These are phyloP conservation scores for Xylariales sp. DNA, from an alignment of 2,329 filamentous ascomycete genomes.

Conservation along the genomic window DNA sequence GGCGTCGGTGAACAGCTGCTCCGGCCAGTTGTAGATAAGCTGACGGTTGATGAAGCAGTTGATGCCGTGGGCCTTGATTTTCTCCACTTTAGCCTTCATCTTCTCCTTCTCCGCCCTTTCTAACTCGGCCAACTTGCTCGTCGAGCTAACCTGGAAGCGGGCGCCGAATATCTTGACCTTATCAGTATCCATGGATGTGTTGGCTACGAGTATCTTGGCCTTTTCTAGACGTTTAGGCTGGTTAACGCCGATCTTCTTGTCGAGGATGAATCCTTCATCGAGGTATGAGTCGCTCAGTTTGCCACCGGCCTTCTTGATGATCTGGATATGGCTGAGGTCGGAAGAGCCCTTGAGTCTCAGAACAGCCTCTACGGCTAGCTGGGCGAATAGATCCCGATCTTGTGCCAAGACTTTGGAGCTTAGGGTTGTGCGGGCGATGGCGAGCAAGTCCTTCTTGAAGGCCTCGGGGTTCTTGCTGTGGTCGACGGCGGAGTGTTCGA, in stretches of 20 bases:
- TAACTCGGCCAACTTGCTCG: constrained; percentile 95
- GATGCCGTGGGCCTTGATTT: constrained; percentile 98
- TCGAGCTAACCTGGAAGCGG: constrained; percentile 94
- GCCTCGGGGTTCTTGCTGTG: constrained; percentile 84
- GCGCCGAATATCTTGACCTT: constrained; percentile 99
- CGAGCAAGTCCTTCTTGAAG: constrained; percentile 88
- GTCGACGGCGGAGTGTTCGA: constrained; percentile 87
- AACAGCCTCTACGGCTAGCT: constrained; percentile 90
- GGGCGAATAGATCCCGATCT: constrained; percentile 90
- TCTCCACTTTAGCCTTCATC: constrained; percentile 99
- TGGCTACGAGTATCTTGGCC: constrained; percentile 96
- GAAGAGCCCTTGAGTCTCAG: constrained; percentile 89
- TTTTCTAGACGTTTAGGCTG: constrained; percentile 98
- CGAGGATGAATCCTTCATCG: constrained; percentile 97
- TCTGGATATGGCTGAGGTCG: constrained; percentile 97
- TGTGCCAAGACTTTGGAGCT: constrained; percentile 97
- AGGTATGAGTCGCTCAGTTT: constrained; percentile 98
- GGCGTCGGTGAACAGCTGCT: constrained; percentile 97
- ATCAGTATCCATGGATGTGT: constrained; percentile 99
- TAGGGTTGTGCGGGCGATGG: constrained; percentile 93
- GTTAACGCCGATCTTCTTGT: constrained; percentile 99
- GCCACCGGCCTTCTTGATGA: constrained; percentile 99
- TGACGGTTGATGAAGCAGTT: constrained; percentile 99
- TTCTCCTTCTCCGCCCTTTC: constrained; percentile 99
- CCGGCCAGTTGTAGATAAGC: constrained; percentile 99